phyloP scores from a whole-genome alignment of 2,329 filamentous ascomycete species.

The Hypoxylon sp. region DNA sequence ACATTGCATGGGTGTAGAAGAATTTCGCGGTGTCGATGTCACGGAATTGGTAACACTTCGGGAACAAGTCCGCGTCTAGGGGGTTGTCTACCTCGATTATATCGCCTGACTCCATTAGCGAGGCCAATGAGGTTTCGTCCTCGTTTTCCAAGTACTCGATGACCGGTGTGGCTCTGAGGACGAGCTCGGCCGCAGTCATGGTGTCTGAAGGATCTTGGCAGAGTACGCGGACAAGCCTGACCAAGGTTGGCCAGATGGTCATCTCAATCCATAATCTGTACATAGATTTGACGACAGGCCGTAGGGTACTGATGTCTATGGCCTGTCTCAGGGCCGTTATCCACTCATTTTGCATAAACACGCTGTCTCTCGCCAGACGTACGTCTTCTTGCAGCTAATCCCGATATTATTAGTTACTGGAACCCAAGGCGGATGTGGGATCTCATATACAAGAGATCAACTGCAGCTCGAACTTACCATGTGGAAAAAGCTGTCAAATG shows the following conservation, averaged over 20 bases:
- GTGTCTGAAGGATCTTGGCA: conserved; percentile 45
- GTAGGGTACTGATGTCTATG: conserved; percentile 41
- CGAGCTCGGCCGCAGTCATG: conserved; percentile 47
- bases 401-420: conserved; percentile 30
- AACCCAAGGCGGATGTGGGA: background rate
- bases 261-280: conserved; percentile 50
- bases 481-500: conserved; percentile 51
- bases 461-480: conserved; percentile 45
- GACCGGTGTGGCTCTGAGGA: conserved; percentile 40
- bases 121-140: conserved; percentile 42
- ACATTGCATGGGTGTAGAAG: conserved; percentile 49
- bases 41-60: conserved; percentile 49
- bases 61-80: conserved; percentile 41
- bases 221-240: conserved; percentile 44
- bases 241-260: conserved; percentile 51
- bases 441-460: background rate
- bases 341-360: conserved; percentile 48
- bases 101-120: conserved; percentile 42
- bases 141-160: conserved; percentile 45
- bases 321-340: conserved; percentile 43
- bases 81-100: conserved; percentile 46
- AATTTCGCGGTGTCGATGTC: conserved; percentile 49
- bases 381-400: conserved; percentile 52
- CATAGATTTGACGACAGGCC: conserved; percentile 42
- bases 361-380: conserved; percentile 48